Base-by-base conservation (phyloP, 2,329 filamentous ascomycete species). In the Trichoderma harzianum region DNA sequence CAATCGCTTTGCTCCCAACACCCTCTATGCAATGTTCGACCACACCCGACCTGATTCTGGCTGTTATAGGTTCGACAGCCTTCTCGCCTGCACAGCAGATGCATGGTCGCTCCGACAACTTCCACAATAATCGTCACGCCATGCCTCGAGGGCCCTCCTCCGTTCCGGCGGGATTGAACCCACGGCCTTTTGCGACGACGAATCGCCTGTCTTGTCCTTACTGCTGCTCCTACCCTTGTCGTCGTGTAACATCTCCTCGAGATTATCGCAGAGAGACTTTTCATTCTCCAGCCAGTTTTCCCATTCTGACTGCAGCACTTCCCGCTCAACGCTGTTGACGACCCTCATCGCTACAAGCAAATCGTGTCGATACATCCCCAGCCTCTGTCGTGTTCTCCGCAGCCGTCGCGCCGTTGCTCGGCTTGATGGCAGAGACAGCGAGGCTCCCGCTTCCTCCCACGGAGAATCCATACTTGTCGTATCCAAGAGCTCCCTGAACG, bases 251-350 rank as follows among this genome's bases (percentile, higher is more conserved):
- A 86, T 80, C 36, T 78, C 78, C 30, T 84, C 82, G 7, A 89
- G 84, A 78, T 92, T 88, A 71, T 89, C 89, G 80, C 96, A 99
- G 63, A 93, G 88, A 39, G 86, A 82, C 74, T 90, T 91, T 83
- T 99, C 96, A 75, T 93, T 91, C 3, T 88, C 82, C 34, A 98
- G 86, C 95, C 95, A 99, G 74, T 93, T 93, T 83, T 97, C 95
- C 91, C 94, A 99, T 80, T 98, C 95, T 0, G 92, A 92, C 77
- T 90, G 88, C 69, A 98, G 82, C 80, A 97, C 91, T 80, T 98
- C 94, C 72, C 88, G 87, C 84, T 98, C 96, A 32, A 98, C 90
- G 71, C 88, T 91, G 81, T 98, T 98, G 73, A 98, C 91, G 3
- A 98, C 89, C 5, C 95, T 90, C 84, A 98, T 90, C 6, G 95